phyloP scores from a whole-genome alignment of 2,329 filamentous ascomycete genomes.

The Hypoxylon sp. region DNA sequence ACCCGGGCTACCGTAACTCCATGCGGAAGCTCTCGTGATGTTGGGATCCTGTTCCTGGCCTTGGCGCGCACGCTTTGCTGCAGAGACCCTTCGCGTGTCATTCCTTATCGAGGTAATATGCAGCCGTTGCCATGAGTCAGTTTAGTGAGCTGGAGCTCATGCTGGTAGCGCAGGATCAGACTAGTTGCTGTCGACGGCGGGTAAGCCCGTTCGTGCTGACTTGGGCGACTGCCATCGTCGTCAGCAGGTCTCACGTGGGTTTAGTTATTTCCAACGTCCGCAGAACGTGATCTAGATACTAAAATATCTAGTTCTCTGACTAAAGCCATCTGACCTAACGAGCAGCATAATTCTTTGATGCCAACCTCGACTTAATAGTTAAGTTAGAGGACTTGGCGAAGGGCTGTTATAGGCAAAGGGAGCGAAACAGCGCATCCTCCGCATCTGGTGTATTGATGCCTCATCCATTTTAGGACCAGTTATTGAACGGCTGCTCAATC shows the following conservation, averaged over 20 bases:
- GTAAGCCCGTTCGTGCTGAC: background rate
- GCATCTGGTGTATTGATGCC: background rate
- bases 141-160: background rate
- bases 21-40: background rate
- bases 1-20: background rate
- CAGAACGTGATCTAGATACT: background rate
- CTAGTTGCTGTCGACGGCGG: background rate
- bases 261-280: background rate
- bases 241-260: background rate
- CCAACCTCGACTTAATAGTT: background rate
- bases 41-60: background rate
- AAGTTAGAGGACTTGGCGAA: background rate
- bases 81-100: background rate
- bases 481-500: background rate
- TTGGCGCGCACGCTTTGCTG: background rate
- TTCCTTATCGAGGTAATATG: background rate
- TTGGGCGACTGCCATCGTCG: too few species aligned
- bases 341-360: background rate
- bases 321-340: too few species aligned
- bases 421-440: background rate
- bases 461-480: background rate
- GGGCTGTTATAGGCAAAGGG: background rate
- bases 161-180: background rate
- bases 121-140: background rate
- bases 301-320: background rate